Conservation (phyloP, 805 yeast genomes). For the Ogataea salicorniae region DNA sequence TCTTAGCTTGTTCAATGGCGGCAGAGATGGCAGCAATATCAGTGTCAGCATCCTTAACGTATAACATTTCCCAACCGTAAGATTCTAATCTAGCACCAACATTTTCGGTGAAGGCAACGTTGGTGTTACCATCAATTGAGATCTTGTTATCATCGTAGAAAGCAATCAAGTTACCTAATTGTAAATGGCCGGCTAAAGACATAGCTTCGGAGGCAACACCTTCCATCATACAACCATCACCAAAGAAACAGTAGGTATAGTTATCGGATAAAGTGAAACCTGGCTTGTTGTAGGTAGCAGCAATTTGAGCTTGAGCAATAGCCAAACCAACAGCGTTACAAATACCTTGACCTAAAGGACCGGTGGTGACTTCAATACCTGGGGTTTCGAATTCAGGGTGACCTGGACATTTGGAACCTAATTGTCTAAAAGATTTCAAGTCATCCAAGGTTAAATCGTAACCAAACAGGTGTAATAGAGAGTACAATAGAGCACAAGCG, state of each 20-base stretch:
- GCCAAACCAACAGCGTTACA: constrained; percentile 96
- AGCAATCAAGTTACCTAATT: constrained; percentile 88
- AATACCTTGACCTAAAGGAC: constrained; percentile 98
- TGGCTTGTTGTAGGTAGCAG: constrained; percentile 92
- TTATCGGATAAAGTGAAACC: constrained; percentile 65
- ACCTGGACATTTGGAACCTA: constrained; percentile 91
- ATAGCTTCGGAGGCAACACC: constrained; percentile 94
- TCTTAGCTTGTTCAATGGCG: constrained; percentile 80
- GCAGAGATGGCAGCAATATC: constrained; percentile 62
- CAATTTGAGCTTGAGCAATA: constrained; percentile 85
- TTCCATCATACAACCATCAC: constrained; percentile 98
- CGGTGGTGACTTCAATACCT: constrained; percentile 96
- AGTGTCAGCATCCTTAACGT: constrained; percentile 75
- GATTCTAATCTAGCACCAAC: constrained; percentile 79
- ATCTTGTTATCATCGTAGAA: constrained; percentile 96
- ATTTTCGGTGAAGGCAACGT: constrained; percentile 89
- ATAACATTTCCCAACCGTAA: constrained; percentile 88
- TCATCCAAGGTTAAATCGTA: constrained; percentile 78
- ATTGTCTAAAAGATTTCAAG: constrained; percentile 83
- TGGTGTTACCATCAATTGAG: constrained; percentile 92
- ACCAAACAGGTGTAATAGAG: constrained; percentile 81
- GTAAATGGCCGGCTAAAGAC: constrained; percentile 93
- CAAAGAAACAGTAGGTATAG: constrained; percentile 75
- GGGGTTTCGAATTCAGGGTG: constrained; percentile 93
- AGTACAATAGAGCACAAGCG: constrained; percentile 86